These are phyloP conservation scores for Vigna angularis DNA, from an alignment of 306 rosid species.

Conservation along the genomic window DNA sequence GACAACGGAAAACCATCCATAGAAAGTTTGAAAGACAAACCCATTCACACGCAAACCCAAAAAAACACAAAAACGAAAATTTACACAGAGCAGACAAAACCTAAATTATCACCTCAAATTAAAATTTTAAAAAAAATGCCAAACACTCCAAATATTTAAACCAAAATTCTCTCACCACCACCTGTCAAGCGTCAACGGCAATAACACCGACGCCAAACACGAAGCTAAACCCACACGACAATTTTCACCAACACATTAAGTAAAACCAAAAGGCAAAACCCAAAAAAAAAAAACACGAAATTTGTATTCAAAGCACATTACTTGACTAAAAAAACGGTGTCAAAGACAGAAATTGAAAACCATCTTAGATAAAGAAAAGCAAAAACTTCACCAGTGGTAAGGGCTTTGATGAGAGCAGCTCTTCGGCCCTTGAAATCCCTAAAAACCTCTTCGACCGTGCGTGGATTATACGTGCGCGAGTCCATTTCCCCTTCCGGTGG, in stretches of 20 bases:
- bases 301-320: constrained; percentile 44
- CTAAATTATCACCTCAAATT: background rate
- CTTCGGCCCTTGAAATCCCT: constrained; percentile 94
- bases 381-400: constrained; percentile 66
- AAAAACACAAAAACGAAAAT: background rate
- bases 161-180: background rate
- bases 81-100: background rate
- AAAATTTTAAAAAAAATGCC: background rate
- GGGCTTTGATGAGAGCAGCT: constrained; percentile 84
- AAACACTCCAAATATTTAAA: background rate
- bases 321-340: constrained; percentile 35
- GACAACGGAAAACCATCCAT: constrained; percentile 19
- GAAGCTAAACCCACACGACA: constrained; percentile 14
- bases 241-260: constrained; percentile 24
- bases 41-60: background rate
- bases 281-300: background rate
- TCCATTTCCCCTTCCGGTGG: constrained; percentile 55
- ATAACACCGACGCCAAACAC: background rate
- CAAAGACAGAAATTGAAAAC: constrained; percentile 25
- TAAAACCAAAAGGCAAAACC: background rate
- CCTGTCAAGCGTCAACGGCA: background rate
- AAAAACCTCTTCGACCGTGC: constrained; percentile 92
- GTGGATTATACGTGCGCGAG: constrained; percentile 77
- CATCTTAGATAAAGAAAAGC: background rate
- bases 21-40: constrained; percentile 11